Percentiles rank a stretch among this genome's conserved stretches.
phyloP scores from a whole-genome alignment of 164 flowering plant genomes.

The Taxillus chinensis region DNA sequence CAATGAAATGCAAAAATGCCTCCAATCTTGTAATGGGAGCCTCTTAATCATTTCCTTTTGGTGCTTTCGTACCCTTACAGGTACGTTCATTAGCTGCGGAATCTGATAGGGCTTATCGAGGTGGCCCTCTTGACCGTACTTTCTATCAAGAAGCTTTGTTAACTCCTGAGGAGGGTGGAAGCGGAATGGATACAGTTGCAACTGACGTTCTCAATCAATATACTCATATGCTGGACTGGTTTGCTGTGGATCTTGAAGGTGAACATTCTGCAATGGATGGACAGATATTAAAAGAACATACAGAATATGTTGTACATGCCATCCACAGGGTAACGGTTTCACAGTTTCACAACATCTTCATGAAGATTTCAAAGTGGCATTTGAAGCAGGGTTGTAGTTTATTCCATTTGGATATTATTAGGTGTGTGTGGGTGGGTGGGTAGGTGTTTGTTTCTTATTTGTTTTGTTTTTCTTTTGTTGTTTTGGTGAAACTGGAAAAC shows the following conservation, averaged over 20 bases:
- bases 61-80: slow-evolving; percentile 20
- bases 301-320: slow-evolving; percentile 93
- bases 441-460: too few relatives aligned
- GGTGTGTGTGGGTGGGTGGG: neutral
- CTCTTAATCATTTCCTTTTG: too few relatives aligned
- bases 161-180: slow-evolving; percentile 38
- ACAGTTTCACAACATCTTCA: slow-evolving; percentile 5
- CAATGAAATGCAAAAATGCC: too few relatives aligned
- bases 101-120: slow-evolving; percentile 93
- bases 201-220: slow-evolving; percentile 57
- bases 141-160: slow-evolving; percentile 62
- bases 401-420: neutral
- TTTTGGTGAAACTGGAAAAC: neutral
- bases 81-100: slow-evolving; percentile 94
- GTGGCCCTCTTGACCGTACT: slow-evolving; percentile 70
- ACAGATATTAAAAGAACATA: slow-evolving; percentile 84
- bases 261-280: slow-evolving; percentile 99
- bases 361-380: neutral
- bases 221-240: slow-evolving; percentile 70
- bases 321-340: slow-evolving; percentile 70
- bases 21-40: too few relatives aligned
- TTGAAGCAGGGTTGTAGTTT: neutral
- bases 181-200: slow-evolving; percentile 16
- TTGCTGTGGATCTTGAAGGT: slow-evolving; percentile 98
- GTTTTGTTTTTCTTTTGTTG: neutral